A percentile compares a stretch with the other conserved stretches of the same genome.
Conservation (phyloP, 2,329 filamentous ascomycete genomes). For the Fusarium sp. region DNA sequence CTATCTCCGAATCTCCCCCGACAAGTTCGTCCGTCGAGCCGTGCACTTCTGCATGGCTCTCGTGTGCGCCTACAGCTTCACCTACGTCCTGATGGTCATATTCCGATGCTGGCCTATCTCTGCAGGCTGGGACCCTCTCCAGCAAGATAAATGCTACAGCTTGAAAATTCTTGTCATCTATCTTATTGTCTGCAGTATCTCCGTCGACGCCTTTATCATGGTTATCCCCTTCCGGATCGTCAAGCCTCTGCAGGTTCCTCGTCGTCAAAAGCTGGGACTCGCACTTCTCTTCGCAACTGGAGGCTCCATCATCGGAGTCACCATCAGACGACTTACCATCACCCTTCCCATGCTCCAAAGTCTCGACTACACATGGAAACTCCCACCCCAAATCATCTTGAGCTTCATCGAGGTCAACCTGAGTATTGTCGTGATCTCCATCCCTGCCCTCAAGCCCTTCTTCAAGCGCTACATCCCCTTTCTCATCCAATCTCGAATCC, state of each 20-base stretch:
- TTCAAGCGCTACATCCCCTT: slow-evolving; percentile 54
- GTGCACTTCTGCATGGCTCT: slow-evolving; percentile 50
- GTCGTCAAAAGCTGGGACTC: slow-evolving; percentile 63
- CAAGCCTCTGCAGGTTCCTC: slow-evolving; percentile 60
- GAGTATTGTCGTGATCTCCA: slow-evolving; percentile 62
- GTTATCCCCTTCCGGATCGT: slow-evolving; percentile 59
- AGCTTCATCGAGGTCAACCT: slow-evolving; percentile 62
- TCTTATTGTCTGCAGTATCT: slow-evolving; percentile 55
- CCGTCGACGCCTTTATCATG: slow-evolving; percentile 61
- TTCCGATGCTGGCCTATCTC: slow-evolving; percentile 57
- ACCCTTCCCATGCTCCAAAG: slow-evolving; percentile 42
- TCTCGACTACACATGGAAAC: slow-evolving; percentile 46
- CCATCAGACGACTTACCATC: slow-evolving; percentile 48
- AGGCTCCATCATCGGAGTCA: slow-evolving; percentile 48
- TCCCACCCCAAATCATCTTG: slow-evolving; percentile 54
- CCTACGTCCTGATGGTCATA: slow-evolving; percentile 55
- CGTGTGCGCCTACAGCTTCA: slow-evolving; percentile 56
- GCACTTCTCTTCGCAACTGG: slow-evolving; percentile 57
- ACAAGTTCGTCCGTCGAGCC: slow-evolving; percentile 38
- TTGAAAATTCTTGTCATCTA: slow-evolving; percentile 50
- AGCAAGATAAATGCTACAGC: slow-evolving; percentile 56
- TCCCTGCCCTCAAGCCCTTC: slow-evolving; percentile 63
- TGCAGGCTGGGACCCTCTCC: slow-evolving; percentile 57
- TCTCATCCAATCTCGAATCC: slow-evolving; percentile 44
- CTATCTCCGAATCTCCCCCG: slow-evolving; percentile 57